Evolutionary conservation across 2,329 filamentous ascomycete species (phyloP), one percentile per base, ranked within the genome.

Genomic region (Acarospora socialis): DNA sequence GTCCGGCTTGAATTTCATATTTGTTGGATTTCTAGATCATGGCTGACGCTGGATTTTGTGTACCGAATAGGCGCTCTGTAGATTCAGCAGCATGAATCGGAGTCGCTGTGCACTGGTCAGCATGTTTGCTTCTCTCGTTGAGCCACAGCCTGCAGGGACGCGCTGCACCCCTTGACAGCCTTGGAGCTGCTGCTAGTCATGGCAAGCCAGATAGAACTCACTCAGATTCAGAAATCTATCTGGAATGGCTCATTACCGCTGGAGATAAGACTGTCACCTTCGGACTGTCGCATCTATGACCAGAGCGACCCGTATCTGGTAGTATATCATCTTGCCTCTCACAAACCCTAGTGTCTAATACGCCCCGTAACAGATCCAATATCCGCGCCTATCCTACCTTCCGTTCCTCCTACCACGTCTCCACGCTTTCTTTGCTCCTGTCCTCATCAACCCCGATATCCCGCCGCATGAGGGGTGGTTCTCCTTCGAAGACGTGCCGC

Each of bases 361-460:
- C 21, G 12, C n/a, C 14, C 12, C 23, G 35, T n/a, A 19, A 13
- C 41, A 73, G 63, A 63, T 79, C 38, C 66, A 72, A 28, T 66
- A 65, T 33, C 71, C 74, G 4, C 68, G 77, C 16, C 56, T 81
- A 21, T 77, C 74, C 7, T 81, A 81, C 55, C 61, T 81, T 1
- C 72, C 74, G 4, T 67, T 79, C 28, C 60, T 81, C 16, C 61
- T 79, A 3, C 66, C 70, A 10, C 66, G 61, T 34, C 56, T 81
- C 5, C 70, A 72, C 42, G 56, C 61, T 30, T 81, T 80, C 58
- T 81, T 79, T 49, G 46, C 57, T 2, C 43, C 59, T 9, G 63
- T 53, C 16, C 52, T 79, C 21, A 78, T 78, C 43, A 60, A 74
- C 41, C 63, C 72, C 3, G 55, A 63, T 25, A 57, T 66, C 7